phyloP scores from a whole-genome alignment of 2,329 filamentous ascomycete genomes.

The Drechslerella stenobrocha region DNA sequence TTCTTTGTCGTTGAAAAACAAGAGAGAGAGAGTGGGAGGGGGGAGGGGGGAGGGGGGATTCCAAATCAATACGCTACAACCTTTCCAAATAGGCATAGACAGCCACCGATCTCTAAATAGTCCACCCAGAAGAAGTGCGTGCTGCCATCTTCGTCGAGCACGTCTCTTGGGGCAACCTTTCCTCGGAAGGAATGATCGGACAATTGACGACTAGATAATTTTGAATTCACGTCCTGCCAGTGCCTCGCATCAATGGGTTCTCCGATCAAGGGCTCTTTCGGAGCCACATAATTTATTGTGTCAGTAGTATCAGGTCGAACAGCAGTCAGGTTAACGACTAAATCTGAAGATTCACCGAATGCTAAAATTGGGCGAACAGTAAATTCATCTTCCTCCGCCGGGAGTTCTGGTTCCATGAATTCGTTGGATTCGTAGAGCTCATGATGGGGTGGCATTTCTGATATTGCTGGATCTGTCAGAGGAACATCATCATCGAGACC shows the following conservation, averaged over 20 bases:
- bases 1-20: too few relatives aligned
- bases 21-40: conserved; percentile 63
- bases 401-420: conserved; percentile 60
- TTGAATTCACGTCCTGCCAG: conserved; percentile 85
- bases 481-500: conserved; percentile 1
- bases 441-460: not conserved
- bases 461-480: not conserved
- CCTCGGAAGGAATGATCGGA: conserved; percentile 61
- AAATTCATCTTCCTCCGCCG: conserved; percentile 69
- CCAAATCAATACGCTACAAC: conserved; percentile 66
- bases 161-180: conserved; percentile 80
- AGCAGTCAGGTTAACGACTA: conserved; percentile 58
- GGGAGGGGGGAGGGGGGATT: too few relatives aligned
- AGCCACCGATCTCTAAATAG: conserved; percentile 89
- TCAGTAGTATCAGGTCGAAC: conserved; percentile 10
- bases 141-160: conserved; percentile 90
- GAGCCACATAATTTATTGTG: conserved; percentile 5
- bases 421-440: conserved; percentile 61
- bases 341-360: conserved; percentile 49
- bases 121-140: conserved; percentile 96
- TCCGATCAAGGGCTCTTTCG: conserved; percentile 53
- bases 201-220: conserved; percentile 59
- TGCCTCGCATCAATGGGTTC: conserved; percentile 73
- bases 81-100: conserved; percentile 91
- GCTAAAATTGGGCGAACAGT: conserved; percentile 55